Evolutionary conservation across 1,139 yeast genomes (phyloP).

Genomic region (Pneumocystis murina): DNA sequence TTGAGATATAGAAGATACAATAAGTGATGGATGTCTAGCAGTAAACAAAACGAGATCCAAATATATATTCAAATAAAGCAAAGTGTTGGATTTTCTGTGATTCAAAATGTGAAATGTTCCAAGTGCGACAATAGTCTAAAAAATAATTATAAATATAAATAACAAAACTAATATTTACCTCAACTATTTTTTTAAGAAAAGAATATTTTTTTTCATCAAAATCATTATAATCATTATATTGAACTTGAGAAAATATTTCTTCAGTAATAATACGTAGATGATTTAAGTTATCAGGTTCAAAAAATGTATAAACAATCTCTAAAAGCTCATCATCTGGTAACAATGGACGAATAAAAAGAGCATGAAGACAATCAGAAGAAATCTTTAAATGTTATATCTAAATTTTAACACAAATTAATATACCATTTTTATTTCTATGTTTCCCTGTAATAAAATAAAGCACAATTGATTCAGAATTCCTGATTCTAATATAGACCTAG

Average conservation of each 20-base stretch:
- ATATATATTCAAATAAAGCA: conserved; percentile 38
- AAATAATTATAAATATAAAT: not conserved
- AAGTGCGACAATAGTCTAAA: not conserved
- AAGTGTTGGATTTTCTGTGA: conserved; percentile 51
- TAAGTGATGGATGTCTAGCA: conserved; percentile 68
- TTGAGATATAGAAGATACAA: conserved; percentile 78
- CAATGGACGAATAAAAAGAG: conserved; percentile 71
- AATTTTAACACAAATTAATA: not conserved
- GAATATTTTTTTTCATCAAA: conserved; percentile 69
- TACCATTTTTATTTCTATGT: conserved; percentile 48
- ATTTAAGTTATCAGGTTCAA: conserved; percentile 50
- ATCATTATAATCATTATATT: conserved; percentile 49
- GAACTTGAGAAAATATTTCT: conserved; percentile 39
- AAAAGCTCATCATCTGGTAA: conserved; percentile 56
- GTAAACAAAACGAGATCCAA: conserved; percentile 63
- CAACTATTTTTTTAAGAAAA: conserved; percentile 74
- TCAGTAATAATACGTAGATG: not conserved
- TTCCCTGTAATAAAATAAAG: conserved; percentile 45
- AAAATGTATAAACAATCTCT: conserved; percentile 65
- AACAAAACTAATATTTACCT: conserved; percentile 19
- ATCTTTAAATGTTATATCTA: conserved; percentile 21
- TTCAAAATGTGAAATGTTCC: conserved; percentile 74
- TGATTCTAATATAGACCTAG: conserved; percentile 52
- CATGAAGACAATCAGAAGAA: conserved; percentile 83
- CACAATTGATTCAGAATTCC: conserved; percentile 54